Base-by-base conservation (phyloP, 176 grass and related monocot species). In the Ananas comosus region DNA sequence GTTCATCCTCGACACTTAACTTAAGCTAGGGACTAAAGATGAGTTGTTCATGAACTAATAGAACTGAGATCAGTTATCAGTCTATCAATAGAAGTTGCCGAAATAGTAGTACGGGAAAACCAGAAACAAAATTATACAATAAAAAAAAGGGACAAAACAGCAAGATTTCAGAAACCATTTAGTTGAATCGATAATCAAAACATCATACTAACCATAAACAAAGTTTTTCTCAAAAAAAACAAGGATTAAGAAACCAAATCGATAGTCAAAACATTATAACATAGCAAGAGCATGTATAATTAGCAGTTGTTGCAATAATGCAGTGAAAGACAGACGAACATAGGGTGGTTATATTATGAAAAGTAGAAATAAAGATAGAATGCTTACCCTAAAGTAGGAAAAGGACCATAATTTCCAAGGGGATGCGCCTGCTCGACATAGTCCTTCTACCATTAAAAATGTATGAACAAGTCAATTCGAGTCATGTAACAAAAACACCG, bases 301-400 rank as follows among this genome's bases (percentile, higher is more conserved):
- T 42, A 42, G 4, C 33, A 42, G 33, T 42, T 42, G 33, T 42
- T 42, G 33, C 33, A 42, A 42, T 18, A 59, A 58, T n/a, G 19
- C 4, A 19, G 54, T 10, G 54, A 59, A 59, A 56, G 19, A 59
- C 54, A 14, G 19, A 9, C 19, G 19, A 21, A n/a, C 7, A 59
- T 59, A 59, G 9, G 54, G n/a, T 19, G 19, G 13, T 56, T 56
- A 14, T 18, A 59, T 18, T 56, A 63, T 12, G 14, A 24, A 65
- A 17, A 12, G 13, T 51, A 28, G 53, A 49, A 47, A 70, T 64
- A 70, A 67, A 57, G 14, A 63, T 21, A 11, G 28, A 49, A 19
- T 13, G 42, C 22, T 13, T 84, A 84, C 82, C 82, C 22, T 16
- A 33, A 59, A 53, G 65, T 53, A 71, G 65, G 65, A 57, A 75